Evolutionary conservation across 2,329 filamentous ascomycete species (phyloP).

Genomic region (Beauveria asiatica): DNA sequence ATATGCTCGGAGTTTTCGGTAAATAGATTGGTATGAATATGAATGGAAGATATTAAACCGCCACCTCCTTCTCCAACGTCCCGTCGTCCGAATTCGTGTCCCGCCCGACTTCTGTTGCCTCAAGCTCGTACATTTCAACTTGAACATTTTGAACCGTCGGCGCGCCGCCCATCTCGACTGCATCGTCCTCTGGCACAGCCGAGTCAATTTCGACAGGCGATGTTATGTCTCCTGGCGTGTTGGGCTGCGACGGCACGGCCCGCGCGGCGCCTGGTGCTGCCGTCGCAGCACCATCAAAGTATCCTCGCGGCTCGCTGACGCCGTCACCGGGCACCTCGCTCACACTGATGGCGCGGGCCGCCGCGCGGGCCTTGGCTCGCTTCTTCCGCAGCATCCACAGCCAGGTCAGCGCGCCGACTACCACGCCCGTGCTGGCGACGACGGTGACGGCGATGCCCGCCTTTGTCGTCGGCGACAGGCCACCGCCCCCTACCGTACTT

Average conservation of each 20-base stretch:
- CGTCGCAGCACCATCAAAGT: constrained; percentile 26
- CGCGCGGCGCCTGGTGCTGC: constrained; percentile 22
- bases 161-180: not conserved
- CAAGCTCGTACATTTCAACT: not conserved
- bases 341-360: constrained; percentile 8
- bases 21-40: constrained; percentile 4
- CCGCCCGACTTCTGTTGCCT: not conserved
- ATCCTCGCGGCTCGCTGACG: constrained; percentile 20
- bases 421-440: constrained; percentile 31
- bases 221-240: constrained; percentile 40
- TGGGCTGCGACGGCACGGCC: constrained; percentile 35
- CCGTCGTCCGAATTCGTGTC: not conserved
- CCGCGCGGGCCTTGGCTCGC: constrained; percentile 18
- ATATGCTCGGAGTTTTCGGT: constrained; percentile 7
- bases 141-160: not conserved
- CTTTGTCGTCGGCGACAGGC: constrained; percentile 41
- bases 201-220: constrained; percentile 48
- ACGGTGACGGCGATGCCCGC: constrained; percentile 50
- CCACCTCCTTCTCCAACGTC: not conserved
- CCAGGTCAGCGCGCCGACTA: constrained; percentile 38
- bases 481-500: not conserved
- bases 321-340: not conserved
- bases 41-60: not conserved
- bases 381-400: constrained; percentile 33
- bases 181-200: constrained; percentile 10